Evolutionary conservation across 2,329 filamentous ascomycete species (phyloP).

Genomic region (Bipolaris oryzae): DNA sequence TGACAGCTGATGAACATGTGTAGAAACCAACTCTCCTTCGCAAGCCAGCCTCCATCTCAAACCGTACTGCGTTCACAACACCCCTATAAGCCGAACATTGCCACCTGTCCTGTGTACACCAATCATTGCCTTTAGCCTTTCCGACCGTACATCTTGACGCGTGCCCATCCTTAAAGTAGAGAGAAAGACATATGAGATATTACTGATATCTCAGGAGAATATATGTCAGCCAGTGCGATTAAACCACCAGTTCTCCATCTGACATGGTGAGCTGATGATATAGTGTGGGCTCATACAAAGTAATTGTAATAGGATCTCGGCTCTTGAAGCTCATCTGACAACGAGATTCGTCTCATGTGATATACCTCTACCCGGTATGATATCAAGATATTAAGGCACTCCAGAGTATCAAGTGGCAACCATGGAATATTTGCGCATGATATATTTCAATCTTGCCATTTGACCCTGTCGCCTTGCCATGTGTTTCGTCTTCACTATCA

Average conservation of each 20-base stretch:
- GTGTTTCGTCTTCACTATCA: not conserved
- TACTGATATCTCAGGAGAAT: not conserved
- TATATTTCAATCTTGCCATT: too few relatives aligned
- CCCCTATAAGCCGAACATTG: not conserved
- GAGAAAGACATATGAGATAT: not conserved
- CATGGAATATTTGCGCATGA: not conserved
- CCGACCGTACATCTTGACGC: not conserved
- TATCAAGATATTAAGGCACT: too few relatives aligned
- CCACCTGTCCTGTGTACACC: not conserved
- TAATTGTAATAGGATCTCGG: not conserved
- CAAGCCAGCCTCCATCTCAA: not conserved
- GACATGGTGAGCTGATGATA: not conserved
- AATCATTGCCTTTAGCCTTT: not conserved
- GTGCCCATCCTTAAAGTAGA: not conserved
- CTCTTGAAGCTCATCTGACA: not conserved
- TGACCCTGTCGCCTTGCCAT: not conserved
- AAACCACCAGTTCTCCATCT: not conserved
- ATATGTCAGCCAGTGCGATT: not conserved
- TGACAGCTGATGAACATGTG: constrained; percentile 7
- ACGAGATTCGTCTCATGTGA: too few relatives aligned
- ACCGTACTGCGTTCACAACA: not conserved
- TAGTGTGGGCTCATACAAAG: not conserved
- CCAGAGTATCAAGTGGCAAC: not conserved
- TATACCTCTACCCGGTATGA: not conserved
- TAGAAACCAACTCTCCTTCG: constrained; percentile 1